Evolutionary conservation across 179 eudicot species (phyloP), one percentile per base, ranked within the genome.

Genomic region (Carnegiea gigantea): DNA sequence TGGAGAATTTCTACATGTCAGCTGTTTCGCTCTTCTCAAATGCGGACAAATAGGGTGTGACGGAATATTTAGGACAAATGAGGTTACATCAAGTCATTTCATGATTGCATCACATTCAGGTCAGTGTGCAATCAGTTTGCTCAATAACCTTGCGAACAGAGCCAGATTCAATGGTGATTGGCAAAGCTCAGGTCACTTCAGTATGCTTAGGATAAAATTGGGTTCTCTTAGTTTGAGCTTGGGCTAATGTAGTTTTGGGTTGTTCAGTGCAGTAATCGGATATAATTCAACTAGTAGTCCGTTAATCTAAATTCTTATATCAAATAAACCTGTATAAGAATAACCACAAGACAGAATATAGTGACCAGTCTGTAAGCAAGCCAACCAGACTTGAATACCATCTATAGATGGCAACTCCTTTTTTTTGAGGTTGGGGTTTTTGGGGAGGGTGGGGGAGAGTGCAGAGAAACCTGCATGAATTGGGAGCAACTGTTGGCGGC

Each of bases 401-500:
- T 10, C 17, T 21, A 62, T 44, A 57, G 20, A 57, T 57, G 23
- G 5, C 14, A 57, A 57, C 21, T 20, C 62, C 17, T 11, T 12
- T 51, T 4, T 51, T 51, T 14, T 6, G 36, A 2, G 36, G 36
- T 9, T 57, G 28, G 5, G 62, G 1, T 15, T 21, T 65, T 28
- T 70, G 57, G 17, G 17, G 18, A 20, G 46, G 28, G 70, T 4
- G 28, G 23, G 60, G 68, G 21, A 14, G 38, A 77, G 33, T 14
- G 53, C 26, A 46, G 62, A 79, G 84, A 78, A 71, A 95, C 99
- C 99, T 95, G 99, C 99, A 95, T 46, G 97, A 95, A 84, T 95
- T 95, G 71, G 97, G 92, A 53, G 99, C 92, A 67, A 95, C 99
- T 2, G 98, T 95, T 70, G 99, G 99, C 70, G 99, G 99, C 83